Conservation (phyloP, 2,329 filamentous ascomycete genomes). For the Botrytis galanthina region DNA sequence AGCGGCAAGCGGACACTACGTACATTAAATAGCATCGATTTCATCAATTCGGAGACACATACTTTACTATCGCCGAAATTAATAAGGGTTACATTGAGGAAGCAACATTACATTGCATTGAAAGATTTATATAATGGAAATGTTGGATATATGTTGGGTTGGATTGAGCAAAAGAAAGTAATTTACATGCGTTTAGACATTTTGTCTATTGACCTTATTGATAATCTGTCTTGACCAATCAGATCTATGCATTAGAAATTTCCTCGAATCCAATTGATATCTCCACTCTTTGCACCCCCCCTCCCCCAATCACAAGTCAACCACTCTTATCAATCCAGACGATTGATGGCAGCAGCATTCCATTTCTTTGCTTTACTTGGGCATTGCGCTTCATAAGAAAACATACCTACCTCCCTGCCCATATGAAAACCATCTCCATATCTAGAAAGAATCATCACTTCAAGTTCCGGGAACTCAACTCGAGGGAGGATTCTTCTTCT, state of each 20-base stretch:
- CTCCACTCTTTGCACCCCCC: background rate
- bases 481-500: background rate
- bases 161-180: background rate
- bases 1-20: background rate
- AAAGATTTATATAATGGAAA: background rate
- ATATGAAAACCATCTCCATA: background rate
- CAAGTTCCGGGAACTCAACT: background rate
- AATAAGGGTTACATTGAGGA: background rate
- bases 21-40: conserved; percentile 3
- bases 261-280: background rate
- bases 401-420: background rate
- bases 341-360: background rate
- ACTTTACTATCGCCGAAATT: background rate
- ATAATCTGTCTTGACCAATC: background rate
- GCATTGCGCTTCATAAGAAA: background rate
- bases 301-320: background rate
- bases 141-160: background rate
- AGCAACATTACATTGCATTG: background rate
- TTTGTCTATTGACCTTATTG: background rate
- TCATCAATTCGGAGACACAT: background rate
- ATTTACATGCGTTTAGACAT: background rate
- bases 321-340: background rate
- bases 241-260: background rate
- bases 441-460: background rate
- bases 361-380: background rate